phyloP scores from a whole-genome alignment of 192 early-diverging fungal genomes.

The Powellomyces hirtus region DNA sequence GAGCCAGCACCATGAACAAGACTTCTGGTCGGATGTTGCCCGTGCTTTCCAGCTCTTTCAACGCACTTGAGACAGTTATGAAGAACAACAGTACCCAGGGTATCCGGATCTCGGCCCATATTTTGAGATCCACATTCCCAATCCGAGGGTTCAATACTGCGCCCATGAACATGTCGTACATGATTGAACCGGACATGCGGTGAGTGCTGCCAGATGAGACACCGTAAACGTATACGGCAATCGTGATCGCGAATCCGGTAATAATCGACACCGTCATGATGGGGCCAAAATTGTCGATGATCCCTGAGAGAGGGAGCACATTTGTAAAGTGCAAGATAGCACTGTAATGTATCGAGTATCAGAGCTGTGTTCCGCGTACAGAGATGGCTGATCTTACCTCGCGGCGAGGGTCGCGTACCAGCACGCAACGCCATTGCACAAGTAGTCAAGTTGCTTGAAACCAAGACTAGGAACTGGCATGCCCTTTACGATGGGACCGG shows the following conservation, averaged over 20 bases:
- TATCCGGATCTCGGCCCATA: slow-evolving; percentile 83
- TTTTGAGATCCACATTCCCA: slow-evolving; percentile 81
- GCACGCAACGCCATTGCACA: slow-evolving; percentile 51
- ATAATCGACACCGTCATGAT: slow-evolving; percentile 56
- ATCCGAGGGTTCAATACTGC: slow-evolving; percentile 86
- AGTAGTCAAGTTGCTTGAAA: slow-evolving; percentile 51
- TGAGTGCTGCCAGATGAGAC: slow-evolving; percentile 37
- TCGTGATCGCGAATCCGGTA: slow-evolving; percentile 45
- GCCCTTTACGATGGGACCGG: slow-evolving; percentile 65
- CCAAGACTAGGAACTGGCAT: slow-evolving; percentile 67
- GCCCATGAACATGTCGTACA: slow-evolving; percentile 91
- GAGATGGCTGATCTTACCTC: slow-evolving; percentile 17
- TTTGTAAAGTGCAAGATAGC: slow-evolving; percentile 44
- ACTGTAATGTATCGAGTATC: neutral
- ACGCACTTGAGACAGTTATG: slow-evolving; percentile 59
- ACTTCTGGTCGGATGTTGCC: slow-evolving; percentile 70
- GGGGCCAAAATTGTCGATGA: slow-evolving; percentile 59
- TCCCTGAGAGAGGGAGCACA: slow-evolving; percentile 44
- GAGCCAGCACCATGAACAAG: slow-evolving; percentile 66
- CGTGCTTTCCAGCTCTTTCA: slow-evolving; percentile 66
- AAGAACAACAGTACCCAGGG: slow-evolving; percentile 80
- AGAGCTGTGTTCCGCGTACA: neutral
- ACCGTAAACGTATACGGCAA: slow-evolving; percentile 31
- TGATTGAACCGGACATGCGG: slow-evolving; percentile 54
- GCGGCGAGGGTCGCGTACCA: slow-evolving; percentile 50